A percentile compares a stretch with the other conserved stretches of the same genome.
These are phyloP conservation scores for Ceratobasidium sp. DNA, from an alignment of 1,284 basidiomycete species.

Conservation along the genomic window DNA sequence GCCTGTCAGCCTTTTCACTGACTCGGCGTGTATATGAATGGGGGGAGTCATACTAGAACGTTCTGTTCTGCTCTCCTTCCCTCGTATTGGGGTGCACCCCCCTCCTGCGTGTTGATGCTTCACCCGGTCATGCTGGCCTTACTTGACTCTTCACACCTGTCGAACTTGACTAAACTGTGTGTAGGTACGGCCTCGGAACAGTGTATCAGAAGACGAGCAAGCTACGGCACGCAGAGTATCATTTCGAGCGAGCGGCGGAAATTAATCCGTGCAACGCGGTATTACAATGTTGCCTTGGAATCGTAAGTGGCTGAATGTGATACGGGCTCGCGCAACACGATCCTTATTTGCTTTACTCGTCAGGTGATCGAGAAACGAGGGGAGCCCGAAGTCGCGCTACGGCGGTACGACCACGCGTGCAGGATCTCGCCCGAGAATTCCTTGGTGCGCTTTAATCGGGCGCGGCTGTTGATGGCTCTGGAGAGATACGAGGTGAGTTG, in stretches of 20 bases:
- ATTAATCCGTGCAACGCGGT: conserved; percentile 94
- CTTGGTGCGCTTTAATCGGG: conserved; percentile 89
- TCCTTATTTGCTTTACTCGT: conserved; percentile 49
- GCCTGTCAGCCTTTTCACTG: not conserved
- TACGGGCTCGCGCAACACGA: conserved; percentile 15
- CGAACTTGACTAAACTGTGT: conserved; percentile 35
- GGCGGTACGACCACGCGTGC: conserved; percentile 81
- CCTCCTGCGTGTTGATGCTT: conserved; percentile 24
- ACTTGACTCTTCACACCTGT: conserved; percentile 22
- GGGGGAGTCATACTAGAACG: conserved; percentile 28
- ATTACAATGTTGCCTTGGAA: conserved; percentile 87
- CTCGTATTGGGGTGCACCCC: conserved; percentile 13
- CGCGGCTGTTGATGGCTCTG: conserved; percentile 85
- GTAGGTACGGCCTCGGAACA: conserved; percentile 94
- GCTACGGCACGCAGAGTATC: conserved; percentile 89
- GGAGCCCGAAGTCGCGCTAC: conserved; percentile 76
- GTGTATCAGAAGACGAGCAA: conserved; percentile 94
- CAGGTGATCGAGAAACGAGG: conserved; percentile 86
- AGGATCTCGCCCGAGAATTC: conserved; percentile 81
- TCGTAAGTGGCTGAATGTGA: conserved; percentile 66
- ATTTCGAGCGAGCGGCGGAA: conserved; percentile 87
- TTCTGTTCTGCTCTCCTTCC: conserved; percentile 17
- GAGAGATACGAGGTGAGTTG: conserved; percentile 83
- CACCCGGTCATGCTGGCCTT: not conserved
- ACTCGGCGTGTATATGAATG: conserved; percentile 23